Evolutionary conservation across 2,329 filamentous ascomycete genomes (phyloP), one percentile per base, ranked within the genome.

Genomic region (Fusarium sp.): DNA sequence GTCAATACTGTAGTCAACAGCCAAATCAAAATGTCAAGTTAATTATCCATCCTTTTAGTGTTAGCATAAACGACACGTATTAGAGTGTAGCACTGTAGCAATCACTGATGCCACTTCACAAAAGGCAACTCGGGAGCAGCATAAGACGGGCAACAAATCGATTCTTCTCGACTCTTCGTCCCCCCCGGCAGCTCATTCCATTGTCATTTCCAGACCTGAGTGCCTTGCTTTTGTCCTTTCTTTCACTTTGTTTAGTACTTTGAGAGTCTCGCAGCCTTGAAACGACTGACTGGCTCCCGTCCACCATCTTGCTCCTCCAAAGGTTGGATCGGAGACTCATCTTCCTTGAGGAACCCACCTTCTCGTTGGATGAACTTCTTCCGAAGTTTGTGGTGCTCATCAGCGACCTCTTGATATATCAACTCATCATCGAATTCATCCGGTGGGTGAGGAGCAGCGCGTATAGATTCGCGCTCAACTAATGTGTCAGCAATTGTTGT

Each of bases 281-380:
- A 95, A 69, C 91, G 88, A 83, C 92, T 94, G 72, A 94, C 81
- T 76, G 87, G 89, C 81, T 88, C 89, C 55, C 86, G 86, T 4
- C 88, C 89, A 48, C 90, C 90, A 54, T 91, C 88, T 31, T 88
- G 86, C 75, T 95, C 90, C 60, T 91, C 91, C 48, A 95, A 85
- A 3, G 92, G 89, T 58, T 92, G 87, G 51, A 91, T 89, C 24
- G 89, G 88, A 58, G 89, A 86, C 67, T 94, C 91, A 66, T 93
- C 90, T 75, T 94, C 89, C 64, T 90, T 88, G 76, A 92, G 83
- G 80, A 97, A 97, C 7, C 95, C 95, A 57, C 95, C 95, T 76
- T 96, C 90, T 75, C 91, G 89, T 74, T 94, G 90, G 60, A 98
- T 95, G 82, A 97, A 91, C 77, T 89, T 90, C 79, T 95, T 97